Conservation (phyloP, 192 early-diverging fungal species). For the Coemansia sp. region DNA sequence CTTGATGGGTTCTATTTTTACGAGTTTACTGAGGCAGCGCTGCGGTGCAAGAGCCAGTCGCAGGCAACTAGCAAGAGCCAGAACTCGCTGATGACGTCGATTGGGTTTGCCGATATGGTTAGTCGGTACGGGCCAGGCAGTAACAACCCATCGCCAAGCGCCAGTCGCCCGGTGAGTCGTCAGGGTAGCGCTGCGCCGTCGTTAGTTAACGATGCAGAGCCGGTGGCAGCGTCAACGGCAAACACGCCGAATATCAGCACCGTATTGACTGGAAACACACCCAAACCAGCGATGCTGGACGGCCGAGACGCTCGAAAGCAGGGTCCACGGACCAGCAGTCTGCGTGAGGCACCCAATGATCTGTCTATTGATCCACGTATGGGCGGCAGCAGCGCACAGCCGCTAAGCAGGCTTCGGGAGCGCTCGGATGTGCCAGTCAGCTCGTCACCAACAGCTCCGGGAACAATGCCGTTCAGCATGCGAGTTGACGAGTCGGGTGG, state of each 20-base stretch:
- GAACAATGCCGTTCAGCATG: not conserved
- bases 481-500: not conserved
- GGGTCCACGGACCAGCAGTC: not conserved
- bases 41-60: constrained; percentile 11
- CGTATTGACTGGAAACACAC: not conserved
- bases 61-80: constrained; percentile 7
- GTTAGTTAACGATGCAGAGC: constrained; percentile 17
- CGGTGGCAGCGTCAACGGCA: not conserved
- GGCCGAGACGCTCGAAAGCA: not conserved
- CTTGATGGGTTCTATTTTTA: constrained; percentile 93
- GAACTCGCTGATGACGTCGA: constrained; percentile 22
- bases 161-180: constrained; percentile 47
- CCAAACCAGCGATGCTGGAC: not conserved
- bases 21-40: constrained; percentile 33
- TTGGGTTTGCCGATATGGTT: constrained; percentile 22
- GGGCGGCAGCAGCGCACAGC: constrained; percentile 14
- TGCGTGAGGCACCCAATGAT: not conserved
- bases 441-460: not conserved
- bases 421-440: constrained; percentile 19
- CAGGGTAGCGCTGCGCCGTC: constrained; percentile 47
- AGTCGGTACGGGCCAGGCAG: constrained; percentile 15
- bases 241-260: not conserved
- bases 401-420: constrained; percentile 28
- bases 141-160: constrained; percentile 28
- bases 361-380: not conserved